Base-by-base conservation (phyloP, 1,284 basidiomycete genomes). In the Trichosporon faecale region DNA sequence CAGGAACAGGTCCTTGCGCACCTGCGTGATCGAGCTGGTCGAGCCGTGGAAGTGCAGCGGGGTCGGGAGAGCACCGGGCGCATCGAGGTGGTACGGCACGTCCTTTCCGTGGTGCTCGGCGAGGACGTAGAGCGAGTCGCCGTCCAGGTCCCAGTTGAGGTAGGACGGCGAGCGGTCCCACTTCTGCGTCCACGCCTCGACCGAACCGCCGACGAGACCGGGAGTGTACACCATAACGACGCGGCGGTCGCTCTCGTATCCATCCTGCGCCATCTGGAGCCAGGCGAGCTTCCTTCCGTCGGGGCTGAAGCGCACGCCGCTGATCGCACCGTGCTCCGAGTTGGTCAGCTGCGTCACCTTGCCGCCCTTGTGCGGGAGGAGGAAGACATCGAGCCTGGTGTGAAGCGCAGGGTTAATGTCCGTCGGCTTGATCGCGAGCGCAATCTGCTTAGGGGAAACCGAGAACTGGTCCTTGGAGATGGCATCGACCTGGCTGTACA, bases 351-450 rank as follows among this genome's bases (percentile, higher is more conserved):
- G 72, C 49, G 16, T 65, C 16, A 75, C 71, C 35, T 66, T 18
- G 68, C 29, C 67, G 70, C 3, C 72, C 49, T 25, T 75, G 66
- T 84, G 70, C 12, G 81, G 77, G 2, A 85, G 68, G 64, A 83
- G 70, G 76, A 85, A 84, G 44, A 86, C 77, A 21, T 85, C 79
- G 68, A 82, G 78, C 21, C 85, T 79, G 1, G 85, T 85, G 75
- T 86, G 85, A 37, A 73, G 89, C 1, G 93, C 91, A 65, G 87
- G 85, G 11, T 88, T 88, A 29, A 94, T 85, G 70, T 87, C 78
- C 0, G 91, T 90, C 74, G 94, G 91, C 80, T 95, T 95, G 67
- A 93, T 86, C 1, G 92, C 92, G 77, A 95, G 91, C n/a, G 93
- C 86, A 64, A 96, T 86, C 69, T 89, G 86, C 7, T 85, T 85